Evolutionary conservation across 2,329 filamentous ascomycete species (phyloP), one percentile per base, ranked within the genome.

Genomic region (Fusarium goolgardi): DNA sequence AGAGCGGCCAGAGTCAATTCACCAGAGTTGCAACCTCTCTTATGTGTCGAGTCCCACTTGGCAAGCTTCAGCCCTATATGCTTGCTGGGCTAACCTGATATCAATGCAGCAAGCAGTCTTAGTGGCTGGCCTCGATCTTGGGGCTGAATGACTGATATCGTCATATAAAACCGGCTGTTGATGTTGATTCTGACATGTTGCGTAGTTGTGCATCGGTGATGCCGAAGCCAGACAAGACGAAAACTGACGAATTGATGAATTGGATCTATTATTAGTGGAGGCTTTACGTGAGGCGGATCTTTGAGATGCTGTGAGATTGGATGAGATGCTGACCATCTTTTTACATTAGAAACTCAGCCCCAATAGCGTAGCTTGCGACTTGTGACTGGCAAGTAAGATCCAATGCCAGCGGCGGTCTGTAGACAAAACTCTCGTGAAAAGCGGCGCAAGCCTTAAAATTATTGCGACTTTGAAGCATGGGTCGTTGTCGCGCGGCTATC

Each of bases 401-500:
- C 47, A 51, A 29, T 27, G 12, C 20, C 32, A 13, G 39, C 32
- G 23, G 39, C 50, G 60, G 52, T 45, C 21, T 49, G 13, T n/a
- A 21, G 23, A 65, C 46, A 46, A 50, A 49, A 45, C 54, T 56
- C 41, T 63, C 37, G 37, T 49, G 31, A 40, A 50, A 35, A 45
- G 25, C 57, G 47, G 60, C 57, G 34, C 41, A 51, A n/a, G 32
- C 18, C 27, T 43, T 23, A 40, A 51, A 59, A 67, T 52, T 37
- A 27, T 23, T 59, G 62, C 45, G 43, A 59, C 57, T 52, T 49
- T 31, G 25, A 25, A 58, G 27, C 56, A 37, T 63, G 64, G 58
- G 66, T 71, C 49, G 54, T 74, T 73, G 72, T 74, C 72, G 72
- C 72, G 72, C 72, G 72, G 72, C 72, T 74, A 74, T 51, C 49